Evolutionary conservation across 495 filamentous ascomycete genomes (phyloP).

Genomic region (Hypoxylon lienhwacheense): DNA sequence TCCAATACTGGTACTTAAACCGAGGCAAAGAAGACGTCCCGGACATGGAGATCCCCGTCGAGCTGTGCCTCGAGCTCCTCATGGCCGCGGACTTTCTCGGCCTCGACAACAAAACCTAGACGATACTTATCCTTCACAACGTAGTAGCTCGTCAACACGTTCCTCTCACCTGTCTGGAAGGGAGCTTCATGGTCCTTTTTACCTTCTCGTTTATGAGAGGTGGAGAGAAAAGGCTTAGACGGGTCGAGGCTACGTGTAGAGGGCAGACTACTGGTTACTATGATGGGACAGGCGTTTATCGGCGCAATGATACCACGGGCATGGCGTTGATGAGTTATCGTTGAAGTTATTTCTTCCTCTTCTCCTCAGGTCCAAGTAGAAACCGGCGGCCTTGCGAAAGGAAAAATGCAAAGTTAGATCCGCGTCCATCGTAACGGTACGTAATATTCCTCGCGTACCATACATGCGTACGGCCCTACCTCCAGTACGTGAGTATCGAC

Average conservation of each 20-base stretch:
- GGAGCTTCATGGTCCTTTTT: too few species aligned
- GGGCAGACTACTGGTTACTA: neutral
- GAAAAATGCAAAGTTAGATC: too few species aligned
- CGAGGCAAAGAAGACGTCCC: constrained; percentile 74
- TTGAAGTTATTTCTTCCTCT: neutral
- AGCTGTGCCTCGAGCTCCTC: constrained; percentile 77
- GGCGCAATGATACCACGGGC: constrained; percentile 25
- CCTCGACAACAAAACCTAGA: constrained; percentile 45
- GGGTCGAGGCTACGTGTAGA: neutral
- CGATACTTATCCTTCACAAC: neutral
- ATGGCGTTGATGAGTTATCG: neutral
- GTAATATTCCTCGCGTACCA: too few species aligned
- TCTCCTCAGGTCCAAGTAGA: constrained; percentile 6
- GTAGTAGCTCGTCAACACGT: constrained; percentile 3
- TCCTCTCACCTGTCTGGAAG: neutral
- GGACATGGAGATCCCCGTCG: constrained; percentile 82
- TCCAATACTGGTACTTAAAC: constrained; percentile 85
- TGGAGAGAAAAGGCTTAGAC: too few species aligned
- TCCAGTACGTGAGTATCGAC: too few species aligned
- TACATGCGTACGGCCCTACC: too few species aligned
- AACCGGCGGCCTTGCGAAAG: neutral
- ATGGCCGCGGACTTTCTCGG: constrained; percentile 76
- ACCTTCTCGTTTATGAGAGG: too few species aligned
- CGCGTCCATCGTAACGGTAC: too few species aligned
- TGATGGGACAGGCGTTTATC: constrained; percentile 13